A percentile compares a stretch with the other conserved stretches of the same genome.
Evolutionary conservation across 768 basidiomycete species (phyloP).

Genomic region (Lactarius quietus): DNA sequence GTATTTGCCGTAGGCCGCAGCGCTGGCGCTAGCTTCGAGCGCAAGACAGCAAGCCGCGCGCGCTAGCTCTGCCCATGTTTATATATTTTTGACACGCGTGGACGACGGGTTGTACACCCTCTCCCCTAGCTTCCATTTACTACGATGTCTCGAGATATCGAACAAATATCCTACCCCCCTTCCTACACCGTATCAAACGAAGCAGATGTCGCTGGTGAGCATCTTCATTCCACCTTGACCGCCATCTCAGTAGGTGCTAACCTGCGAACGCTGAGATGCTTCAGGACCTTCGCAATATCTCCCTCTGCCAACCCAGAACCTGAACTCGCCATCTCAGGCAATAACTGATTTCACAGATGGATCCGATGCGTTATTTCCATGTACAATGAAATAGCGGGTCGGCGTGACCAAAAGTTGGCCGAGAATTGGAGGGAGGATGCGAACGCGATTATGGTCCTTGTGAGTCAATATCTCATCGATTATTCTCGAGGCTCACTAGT

Average conservation of each 20-base stretch:
- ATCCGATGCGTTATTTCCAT: constrained; percentile 9
- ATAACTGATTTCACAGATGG: background rate
- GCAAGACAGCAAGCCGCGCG: too few relatives aligned
- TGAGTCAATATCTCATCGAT: background rate
- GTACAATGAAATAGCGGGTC: constrained; percentile 10
- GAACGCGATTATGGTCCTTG: constrained; percentile 2
- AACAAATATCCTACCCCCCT: background rate
- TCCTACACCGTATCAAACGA: background rate
- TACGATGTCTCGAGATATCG: background rate
- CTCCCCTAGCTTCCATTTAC: background rate
- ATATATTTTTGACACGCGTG: background rate
- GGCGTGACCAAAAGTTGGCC: constrained; percentile 9
- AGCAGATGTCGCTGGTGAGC: background rate
- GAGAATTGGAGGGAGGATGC: constrained; percentile 13
- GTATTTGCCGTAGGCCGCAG: too few relatives aligned
- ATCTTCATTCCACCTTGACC: background rate
- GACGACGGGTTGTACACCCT: background rate
- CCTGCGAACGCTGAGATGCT: background rate
- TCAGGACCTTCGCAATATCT: background rate
- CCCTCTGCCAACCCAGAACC: background rate
- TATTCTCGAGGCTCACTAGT: background rate
- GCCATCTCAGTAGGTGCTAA: background rate
- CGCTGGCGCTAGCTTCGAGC: too few relatives aligned
- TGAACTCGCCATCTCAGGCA: background rate
- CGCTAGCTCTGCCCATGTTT: too few relatives aligned